These are phyloP conservation scores for Austropuccinia psidii DNA, from an alignment of 1,284 basidiomycete species.

Conservation along the genomic window DNA sequence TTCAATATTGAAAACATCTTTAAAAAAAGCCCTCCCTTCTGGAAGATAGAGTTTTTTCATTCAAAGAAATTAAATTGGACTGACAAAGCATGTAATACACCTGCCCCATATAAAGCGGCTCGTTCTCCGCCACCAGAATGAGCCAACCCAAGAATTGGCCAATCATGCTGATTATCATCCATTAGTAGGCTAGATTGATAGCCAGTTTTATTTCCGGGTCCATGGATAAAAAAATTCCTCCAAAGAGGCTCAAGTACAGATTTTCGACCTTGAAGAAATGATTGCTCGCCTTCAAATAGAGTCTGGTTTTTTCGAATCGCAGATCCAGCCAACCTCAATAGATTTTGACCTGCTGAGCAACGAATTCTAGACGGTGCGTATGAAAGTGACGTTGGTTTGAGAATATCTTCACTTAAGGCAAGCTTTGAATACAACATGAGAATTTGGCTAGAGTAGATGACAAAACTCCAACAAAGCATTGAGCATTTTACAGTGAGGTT, in stretches of 20 bases:
- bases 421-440: too few species aligned
- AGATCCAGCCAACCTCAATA: conserved; percentile 11
- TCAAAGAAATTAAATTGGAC: not conserved
- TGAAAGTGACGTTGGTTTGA: not conserved
- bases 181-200: not conserved
- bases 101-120: conserved; percentile 19
- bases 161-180: not conserved
- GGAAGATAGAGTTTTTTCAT: not conserved
- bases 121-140: conserved; percentile 27
- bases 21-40: not conserved
- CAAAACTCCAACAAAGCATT: too few species aligned
- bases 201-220: conserved; percentile 12
- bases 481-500: too few species aligned
- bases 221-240: conserved; percentile 3
- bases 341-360: not conserved
- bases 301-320: not conserved
- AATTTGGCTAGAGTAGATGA: too few species aligned
- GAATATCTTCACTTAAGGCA: too few species aligned
- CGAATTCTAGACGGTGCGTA: conserved; percentile 4
- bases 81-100: conserved; percentile 26
- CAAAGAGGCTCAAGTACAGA: not conserved
- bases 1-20: too few species aligned
- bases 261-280: not conserved
- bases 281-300: conserved; percentile 4
- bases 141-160: conserved; percentile 19